Base-by-base conservation (phyloP, 129 eudicot species). In the Solidago caesia region DNA sequence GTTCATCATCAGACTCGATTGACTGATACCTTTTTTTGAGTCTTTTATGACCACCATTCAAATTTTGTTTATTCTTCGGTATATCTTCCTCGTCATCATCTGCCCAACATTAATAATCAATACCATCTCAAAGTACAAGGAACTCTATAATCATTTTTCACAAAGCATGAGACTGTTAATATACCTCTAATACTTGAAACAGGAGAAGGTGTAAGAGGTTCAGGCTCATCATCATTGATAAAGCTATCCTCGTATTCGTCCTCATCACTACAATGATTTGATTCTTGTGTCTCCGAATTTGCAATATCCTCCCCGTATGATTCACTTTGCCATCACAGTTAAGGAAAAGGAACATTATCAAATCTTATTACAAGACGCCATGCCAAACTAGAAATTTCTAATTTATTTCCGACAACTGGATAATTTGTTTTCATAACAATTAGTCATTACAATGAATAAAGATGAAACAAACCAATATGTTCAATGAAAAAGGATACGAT, bases 241-340 rank as follows among this genome's bases (percentile, higher is more conserved):
- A 93, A 90, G 60, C 98, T 93, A 71, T 85, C 97, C 52, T 90
- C 98, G 77, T 90, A 90, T 42, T 85, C 82, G 65, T 93, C 97
- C 33, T 90, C 98, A 39, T 90, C 91, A 70, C 79, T 78, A 29
- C 41, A 6, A n/a, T 39, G 81, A 82, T 65, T 73, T 13, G 95
- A 87, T 63, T 72, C 89, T 55, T 82, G 83, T 5, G 89, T 77
- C 9, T 83, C 89, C 5, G 89, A 67, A 70, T 88, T 74, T 45
- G 79, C 91, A 71, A 94, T 85, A 79, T 94, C 98, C 81, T 86
- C 97, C 10, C 98, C 98, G 61, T 16, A 88, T 68, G 98, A 90
- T 80, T 90, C 96, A 67, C 98, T 89, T 78, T 77, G 74, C 56
- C 62, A 48, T 33, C 5, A 68, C 4, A 61, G 66, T 92, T 13